Base-by-base conservation (phyloP, 768 basidiomycete genomes). In the Naganishia vishniacii region DNA sequence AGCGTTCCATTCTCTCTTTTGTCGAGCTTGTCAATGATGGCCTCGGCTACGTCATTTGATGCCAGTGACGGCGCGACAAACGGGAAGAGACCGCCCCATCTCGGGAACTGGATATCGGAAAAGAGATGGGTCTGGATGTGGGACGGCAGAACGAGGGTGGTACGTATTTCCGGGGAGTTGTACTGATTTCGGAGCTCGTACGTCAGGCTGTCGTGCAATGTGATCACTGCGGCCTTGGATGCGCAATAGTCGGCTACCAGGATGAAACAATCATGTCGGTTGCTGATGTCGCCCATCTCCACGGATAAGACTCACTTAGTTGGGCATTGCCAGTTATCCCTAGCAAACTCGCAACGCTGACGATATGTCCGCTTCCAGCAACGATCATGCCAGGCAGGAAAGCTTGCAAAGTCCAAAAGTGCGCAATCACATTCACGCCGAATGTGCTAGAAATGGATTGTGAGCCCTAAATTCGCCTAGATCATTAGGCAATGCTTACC, bases 321-420 rank as follows among this genome's bases (percentile, higher is more conserved):
- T 85, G 87, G 41, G 85, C 88, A 65, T 82, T 80, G 18, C 88
- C 88, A 26, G 84, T 80, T 66, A 87, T 76, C 16, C 89, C 86
- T 76, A 88, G 77, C 13, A 88, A 82, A 25, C 90, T 91, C 26
- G 89, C 80, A 53, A 94, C 73, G 18, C 88, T 88, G 65, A 95
- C 89, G 65, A 99, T 84, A 72, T 99, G 95, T 0, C 95, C 95
- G 2, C 78, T 77, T 53, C 88, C 88, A 40, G 79, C 79, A 72
- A 83, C 83, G 59, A 98, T 80, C 84, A 99, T 87, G 29, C 82
- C 81, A 7, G 95, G 95, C 26, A 99, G 81, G 82, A 99, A 98
- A 0, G 89, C 88, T 71, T 94, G 92, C 65, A 95, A 76, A 3
- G 85, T 88, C 88, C 89, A 95, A 76, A 89, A 98, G 74, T 95